Conservation (phyloP, 768 basidiomycete species). For the Agrocybe praecox region DNA sequence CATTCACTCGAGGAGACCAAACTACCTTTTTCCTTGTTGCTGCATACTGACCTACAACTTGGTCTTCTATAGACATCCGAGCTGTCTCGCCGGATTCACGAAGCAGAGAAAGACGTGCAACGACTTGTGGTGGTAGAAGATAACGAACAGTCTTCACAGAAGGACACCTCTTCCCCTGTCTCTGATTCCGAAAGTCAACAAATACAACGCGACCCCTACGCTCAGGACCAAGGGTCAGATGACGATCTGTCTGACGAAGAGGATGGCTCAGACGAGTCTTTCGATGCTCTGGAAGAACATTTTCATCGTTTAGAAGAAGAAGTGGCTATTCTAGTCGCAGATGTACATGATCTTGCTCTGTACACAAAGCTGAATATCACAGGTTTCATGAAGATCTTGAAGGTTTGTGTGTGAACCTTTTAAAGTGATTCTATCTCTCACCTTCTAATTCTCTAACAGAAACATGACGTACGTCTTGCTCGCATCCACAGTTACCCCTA, state of each 20-base stretch:
- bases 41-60: background rate
- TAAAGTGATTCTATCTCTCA: background rate
- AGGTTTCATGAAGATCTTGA: slow-evolving; percentile 98
- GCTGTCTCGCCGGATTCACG: slow-evolving; percentile 76
- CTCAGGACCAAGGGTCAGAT: slow-evolving; percentile 73
- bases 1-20: background rate
- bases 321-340: slow-evolving; percentile 92
- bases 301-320: slow-evolving; percentile 92
- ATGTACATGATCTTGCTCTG: slow-evolving; percentile 88
- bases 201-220: slow-evolving; percentile 37
- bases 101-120: slow-evolving; percentile 82
- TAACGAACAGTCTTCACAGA: slow-evolving; percentile 19
- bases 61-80: slow-evolving; percentile 70
- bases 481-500: background rate
- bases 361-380: slow-evolving; percentile 98
- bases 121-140: slow-evolving; percentile 74
- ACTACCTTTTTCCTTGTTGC: background rate
- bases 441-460: slow-evolving; percentile 43
- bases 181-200: slow-evolving; percentile 65
- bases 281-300: slow-evolving; percentile 79
- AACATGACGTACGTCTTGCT: slow-evolving; percentile 78
- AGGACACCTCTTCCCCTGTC: slow-evolving; percentile 22
- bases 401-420: slow-evolving; percentile 47
- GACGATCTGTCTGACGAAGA: slow-evolving; percentile 54
- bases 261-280: slow-evolving; percentile 47